Evolutionary conservation across 441 rosid genomes (phyloP).

Genomic region (Euphorbia celastroides): DNA sequence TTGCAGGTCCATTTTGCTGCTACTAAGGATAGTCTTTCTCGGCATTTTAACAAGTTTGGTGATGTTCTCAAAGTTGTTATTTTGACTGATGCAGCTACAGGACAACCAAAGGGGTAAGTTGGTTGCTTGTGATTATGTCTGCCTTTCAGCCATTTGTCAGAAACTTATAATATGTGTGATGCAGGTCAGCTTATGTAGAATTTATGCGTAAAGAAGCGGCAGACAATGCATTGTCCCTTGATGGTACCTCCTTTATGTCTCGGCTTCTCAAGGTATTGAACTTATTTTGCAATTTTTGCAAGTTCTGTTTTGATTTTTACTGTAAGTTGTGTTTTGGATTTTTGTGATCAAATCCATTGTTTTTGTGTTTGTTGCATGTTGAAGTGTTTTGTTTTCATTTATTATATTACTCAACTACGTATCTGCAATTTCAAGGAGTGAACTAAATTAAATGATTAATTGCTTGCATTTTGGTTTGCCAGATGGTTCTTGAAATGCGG

Average conservation of each 20-base stretch:
- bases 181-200: conserved; percentile 83
- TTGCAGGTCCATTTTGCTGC: conserved; percentile 97
- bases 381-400: neutral
- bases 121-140: conserved; percentile 12
- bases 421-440: neutral
- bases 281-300: neutral
- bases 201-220: conserved; percentile 83
- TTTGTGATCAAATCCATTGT: neutral
- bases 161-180: neutral
- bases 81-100: conserved; percentile 80
- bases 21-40: conserved; percentile 83
- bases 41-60: conserved; percentile 86
- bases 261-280: conserved; percentile 75
- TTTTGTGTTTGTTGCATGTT: neutral
- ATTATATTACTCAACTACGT: neutral
- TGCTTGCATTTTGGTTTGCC: conserved; percentile 3
- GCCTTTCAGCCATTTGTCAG: neutral
- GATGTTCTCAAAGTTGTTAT: conserved; percentile 84
- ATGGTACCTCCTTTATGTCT: conserved; percentile 91
- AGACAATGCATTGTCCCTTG: conserved; percentile 72
- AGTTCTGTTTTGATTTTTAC: too few species aligned
- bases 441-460: neutral
- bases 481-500: neutral
- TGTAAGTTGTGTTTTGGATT: conserved; percentile 8
- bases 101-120: conserved; percentile 83